Percentiles rank a stretch among this genome's conserved stretches.
phyloP scores from a whole-genome alignment of 306 rosid genomes.

The Dryas alaskensis region DNA sequence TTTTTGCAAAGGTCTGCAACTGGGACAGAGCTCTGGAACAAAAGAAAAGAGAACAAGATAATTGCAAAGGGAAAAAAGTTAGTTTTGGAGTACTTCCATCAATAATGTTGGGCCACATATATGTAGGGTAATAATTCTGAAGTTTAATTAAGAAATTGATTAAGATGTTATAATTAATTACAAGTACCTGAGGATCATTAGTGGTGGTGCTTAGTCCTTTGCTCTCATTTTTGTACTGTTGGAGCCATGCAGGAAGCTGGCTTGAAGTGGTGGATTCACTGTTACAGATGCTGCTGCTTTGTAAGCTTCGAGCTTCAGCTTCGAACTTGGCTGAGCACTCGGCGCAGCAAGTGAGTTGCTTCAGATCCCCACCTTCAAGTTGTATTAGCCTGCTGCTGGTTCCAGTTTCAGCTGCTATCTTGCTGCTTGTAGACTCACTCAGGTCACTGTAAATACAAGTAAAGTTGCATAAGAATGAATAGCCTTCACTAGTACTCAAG shows the following conservation, averaged over 20 bases:
- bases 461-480: background rate
- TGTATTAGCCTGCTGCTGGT: constrained; percentile 38
- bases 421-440: constrained; percentile 41
- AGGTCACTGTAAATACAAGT: constrained; percentile 47
- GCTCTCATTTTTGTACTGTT: constrained; percentile 74
- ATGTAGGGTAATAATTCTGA: background rate
- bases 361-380: constrained; percentile 32
- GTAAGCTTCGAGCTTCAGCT: constrained; percentile 58
- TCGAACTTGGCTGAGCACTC: constrained; percentile 58
- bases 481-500: no score
- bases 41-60: constrained; percentile 13
- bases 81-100: constrained; percentile 27
- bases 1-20: constrained; percentile 67
- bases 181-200: constrained; percentile 57
- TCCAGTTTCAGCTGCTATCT: constrained; percentile 50
- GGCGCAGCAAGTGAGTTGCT: constrained; percentile 41
- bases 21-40: constrained; percentile 54
- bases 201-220: constrained; percentile 31
- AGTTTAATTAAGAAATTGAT: background rate
- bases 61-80: constrained; percentile 37
- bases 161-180: constrained; percentile 5
- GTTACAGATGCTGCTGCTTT: constrained; percentile 42
- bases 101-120: background rate
- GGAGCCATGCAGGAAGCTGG: constrained; percentile 96
- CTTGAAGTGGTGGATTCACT: constrained; percentile 59